A percentile compares a stretch with the other conserved stretches of the same genome.
Evolutionary conservation across 192 early-diverging fungal genomes (phyloP).

Genomic region (Podila epigama): DNA sequence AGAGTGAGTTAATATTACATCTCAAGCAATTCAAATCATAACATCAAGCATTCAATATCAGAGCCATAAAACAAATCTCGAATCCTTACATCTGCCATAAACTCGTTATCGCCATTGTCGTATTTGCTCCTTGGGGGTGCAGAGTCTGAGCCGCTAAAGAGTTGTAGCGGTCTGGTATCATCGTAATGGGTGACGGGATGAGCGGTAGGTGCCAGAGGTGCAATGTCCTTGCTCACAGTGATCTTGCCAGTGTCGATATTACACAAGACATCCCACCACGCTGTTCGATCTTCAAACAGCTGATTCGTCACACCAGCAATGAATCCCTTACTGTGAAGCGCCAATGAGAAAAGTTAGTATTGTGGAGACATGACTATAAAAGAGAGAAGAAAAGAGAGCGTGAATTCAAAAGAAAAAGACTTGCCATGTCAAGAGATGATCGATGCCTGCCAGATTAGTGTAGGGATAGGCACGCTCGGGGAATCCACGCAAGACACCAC

Average conservation of each 20-base stretch:
- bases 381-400: background rate
- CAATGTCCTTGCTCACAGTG: slow-evolving; percentile 82
- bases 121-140: slow-evolving; percentile 44
- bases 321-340: slow-evolving; percentile 78
- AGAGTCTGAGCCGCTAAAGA: slow-evolving; percentile 15
- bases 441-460: slow-evolving; percentile 86
- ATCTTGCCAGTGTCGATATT: slow-evolving; percentile 95
- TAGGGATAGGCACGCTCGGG: slow-evolving; percentile 92
- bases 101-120: slow-evolving; percentile 60
- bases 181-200: slow-evolving; percentile 13
- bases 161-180: slow-evolving; percentile 18
- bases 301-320: slow-evolving; percentile 97
- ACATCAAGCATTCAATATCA: background rate
- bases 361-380: too few species aligned
- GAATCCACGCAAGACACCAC: slow-evolving; percentile 83
- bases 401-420: background rate
- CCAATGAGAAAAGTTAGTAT: too few species aligned
- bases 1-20: background rate
- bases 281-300: slow-evolving; percentile 90
- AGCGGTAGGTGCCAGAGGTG: slow-evolving; percentile 9
- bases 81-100: slow-evolving; percentile 59
- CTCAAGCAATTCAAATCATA: too few species aligned
- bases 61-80: background rate
- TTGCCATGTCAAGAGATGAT: slow-evolving; percentile 84
- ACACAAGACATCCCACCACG: slow-evolving; percentile 97